Evolutionary conservation across 2,329 filamentous ascomycete species (phyloP).

Genomic region (Aspergillus piperis): DNA sequence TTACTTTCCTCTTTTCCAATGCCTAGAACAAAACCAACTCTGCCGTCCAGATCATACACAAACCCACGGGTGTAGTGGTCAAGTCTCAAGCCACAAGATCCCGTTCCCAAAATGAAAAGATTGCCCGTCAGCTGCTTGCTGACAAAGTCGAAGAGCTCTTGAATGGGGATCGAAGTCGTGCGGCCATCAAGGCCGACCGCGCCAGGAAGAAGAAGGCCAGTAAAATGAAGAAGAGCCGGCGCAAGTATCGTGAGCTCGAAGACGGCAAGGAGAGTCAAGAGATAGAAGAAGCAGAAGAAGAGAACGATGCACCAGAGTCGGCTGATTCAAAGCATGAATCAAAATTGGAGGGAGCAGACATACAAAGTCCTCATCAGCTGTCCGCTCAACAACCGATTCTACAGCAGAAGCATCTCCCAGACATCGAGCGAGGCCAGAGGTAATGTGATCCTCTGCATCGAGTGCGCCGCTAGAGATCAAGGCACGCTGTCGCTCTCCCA

Average conservation of each 20-base stretch:
- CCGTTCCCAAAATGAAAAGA: conserved; percentile 80
- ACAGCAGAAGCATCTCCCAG: neutral
- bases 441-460: neutral
- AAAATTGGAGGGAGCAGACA: neutral
- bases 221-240: conserved; percentile 45
- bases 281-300: conserved; percentile 5
- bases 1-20: neutral
- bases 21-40: conserved; percentile 88
- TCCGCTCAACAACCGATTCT: neutral
- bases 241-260: conserved; percentile 43
- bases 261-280: conserved; percentile 15
- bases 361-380: neutral
- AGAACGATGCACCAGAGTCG: conserved; percentile 15
- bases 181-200: conserved; percentile 75
- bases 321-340: neutral
- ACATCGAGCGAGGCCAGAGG: neutral
- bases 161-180: conserved; percentile 75
- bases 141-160: conserved; percentile 73
- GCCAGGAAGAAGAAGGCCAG: conserved; percentile 65
- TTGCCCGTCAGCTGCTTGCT: conserved; percentile 75
- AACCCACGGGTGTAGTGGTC: conserved; percentile 86
- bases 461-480: neutral
- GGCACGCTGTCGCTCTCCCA: no score
- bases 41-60: conserved; percentile 87
- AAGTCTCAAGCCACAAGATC: conserved; percentile 93